Evolutionary conservation across 1,284 basidiomycete species (phyloP), one percentile per base, ranked within the genome.

Genomic region (Grifola frondosa): DNA sequence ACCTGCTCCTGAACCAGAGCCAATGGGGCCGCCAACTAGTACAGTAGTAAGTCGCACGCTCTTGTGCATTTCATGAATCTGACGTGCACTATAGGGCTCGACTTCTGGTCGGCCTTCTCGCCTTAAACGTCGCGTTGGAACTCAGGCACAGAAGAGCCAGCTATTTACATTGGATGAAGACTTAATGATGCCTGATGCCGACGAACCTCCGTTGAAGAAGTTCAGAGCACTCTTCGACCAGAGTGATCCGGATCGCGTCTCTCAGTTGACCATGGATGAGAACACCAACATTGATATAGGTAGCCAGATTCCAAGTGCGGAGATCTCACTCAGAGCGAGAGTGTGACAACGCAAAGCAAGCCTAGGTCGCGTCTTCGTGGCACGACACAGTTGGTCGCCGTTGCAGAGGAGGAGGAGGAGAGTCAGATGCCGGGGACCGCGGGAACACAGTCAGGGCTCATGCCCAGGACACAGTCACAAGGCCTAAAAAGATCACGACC

Each of bases 201-300:
- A 66, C 42, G 76, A 83, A 51, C 79, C 82, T 0, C 74, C 80
- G 3, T 61, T 79, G 17, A 86, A 87, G 57, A 84, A 78, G 57
- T 86, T 81, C 64, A 84, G 79, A 54, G 77, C 77, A 0, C 68
- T 88, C 4, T 88, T 85, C 48, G 84, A 88, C 11, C 76, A 75
- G 19, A 84, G 70, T 39, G 70, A 84, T 55, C 81, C 80, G 11
- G 71, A 74, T 44, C 69, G 64, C 21, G 42, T 63, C 7, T 47
- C 56, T 13, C 40, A 52, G 30, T 53, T 53, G 37, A 46, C 38
- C 35, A 20, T 56, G 23, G 51, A 54, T n/a, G 52, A 58, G 26
- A 57, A 58, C 28, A n/a, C n/a, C n/a, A n/a, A n/a, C n/a, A n/a
- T n/a, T n/a, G n/a, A n/a, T n/a, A n/a, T n/a, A n/a, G 49, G 28